These are phyloP conservation scores for Rhizomucor pusillus DNA, from an alignment of 371 early-diverging fungal species.

Conservation along the genomic window DNA sequence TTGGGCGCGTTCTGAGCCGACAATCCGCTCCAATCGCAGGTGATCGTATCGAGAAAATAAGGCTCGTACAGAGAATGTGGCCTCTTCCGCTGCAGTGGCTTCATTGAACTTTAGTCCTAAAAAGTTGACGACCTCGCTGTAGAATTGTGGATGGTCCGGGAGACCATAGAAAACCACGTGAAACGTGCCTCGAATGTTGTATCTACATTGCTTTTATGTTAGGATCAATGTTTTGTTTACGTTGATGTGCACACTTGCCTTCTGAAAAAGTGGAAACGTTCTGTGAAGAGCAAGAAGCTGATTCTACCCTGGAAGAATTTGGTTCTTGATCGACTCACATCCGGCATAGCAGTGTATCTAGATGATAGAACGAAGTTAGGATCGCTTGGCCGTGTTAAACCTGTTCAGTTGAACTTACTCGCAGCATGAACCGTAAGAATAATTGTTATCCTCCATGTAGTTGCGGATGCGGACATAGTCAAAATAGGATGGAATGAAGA, in stretches of 20 bases:
- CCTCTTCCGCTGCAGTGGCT: slow-evolving; percentile 54
- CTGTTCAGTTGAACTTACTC: slow-evolving; percentile 57
- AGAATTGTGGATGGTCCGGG: slow-evolving; percentile 86
- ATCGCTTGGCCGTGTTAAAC: too few relatives aligned
- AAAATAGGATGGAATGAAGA: slow-evolving; percentile 95
- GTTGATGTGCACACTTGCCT: slow-evolving; percentile 36
- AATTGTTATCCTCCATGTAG: slow-evolving; percentile 73
- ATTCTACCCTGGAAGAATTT: slow-evolving; percentile 80
- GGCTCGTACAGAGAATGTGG: slow-evolving; percentile 64
- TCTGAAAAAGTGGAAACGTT: slow-evolving; percentile 94
- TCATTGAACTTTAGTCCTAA: slow-evolving; percentile 44
- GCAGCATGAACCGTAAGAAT: slow-evolving; percentile 71
- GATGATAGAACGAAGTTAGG: background rate
- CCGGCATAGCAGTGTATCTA: slow-evolving; percentile 62
- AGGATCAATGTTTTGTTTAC: background rate
- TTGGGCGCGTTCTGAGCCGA: slow-evolving; percentile 74
- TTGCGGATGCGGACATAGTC: slow-evolving; percentile 94
- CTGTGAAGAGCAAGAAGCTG: slow-evolving; percentile 81
- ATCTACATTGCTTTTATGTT: slow-evolving; percentile 33
- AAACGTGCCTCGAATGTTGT: slow-evolving; percentile 79
- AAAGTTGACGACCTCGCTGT: slow-evolving; percentile 84
- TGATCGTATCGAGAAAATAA: slow-evolving; percentile 84
- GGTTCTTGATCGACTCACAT: slow-evolving; percentile 76
- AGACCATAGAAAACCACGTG: slow-evolving; percentile 89
- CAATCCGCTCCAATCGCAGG: slow-evolving; percentile 85